Percentiles rank a stretch among this genome's conserved stretches.
Conservation (phyloP, 2,329 filamentous ascomycete genomes). For the Colletotrichum agaves region DNA sequence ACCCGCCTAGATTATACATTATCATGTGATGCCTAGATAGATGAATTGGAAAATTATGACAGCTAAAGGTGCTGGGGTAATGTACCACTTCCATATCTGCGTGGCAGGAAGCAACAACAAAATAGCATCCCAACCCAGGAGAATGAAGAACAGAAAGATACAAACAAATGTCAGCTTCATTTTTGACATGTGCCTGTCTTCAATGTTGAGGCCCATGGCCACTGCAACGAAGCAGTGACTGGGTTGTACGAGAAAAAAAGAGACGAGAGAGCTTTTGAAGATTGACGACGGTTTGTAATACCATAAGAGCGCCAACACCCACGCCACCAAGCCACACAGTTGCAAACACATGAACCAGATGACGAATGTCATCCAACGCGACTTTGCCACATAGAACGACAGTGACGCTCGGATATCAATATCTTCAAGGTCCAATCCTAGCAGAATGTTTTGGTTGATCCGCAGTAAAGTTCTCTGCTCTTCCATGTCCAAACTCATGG, state of each 20-base stretch:
- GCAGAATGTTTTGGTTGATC: not conserved
- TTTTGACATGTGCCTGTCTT: not conserved
- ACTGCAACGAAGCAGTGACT: not conserved
- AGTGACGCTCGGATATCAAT: not conserved
- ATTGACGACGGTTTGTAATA: not conserved
- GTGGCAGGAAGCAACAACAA: not conserved
- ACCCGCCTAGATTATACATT: no score
- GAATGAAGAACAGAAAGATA: not conserved
- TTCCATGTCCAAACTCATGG: not conserved
- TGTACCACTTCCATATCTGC: not conserved
- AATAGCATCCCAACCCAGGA: not conserved
- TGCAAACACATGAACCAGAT: not conserved
- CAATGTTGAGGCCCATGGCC: not conserved
- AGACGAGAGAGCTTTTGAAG: not conserved
- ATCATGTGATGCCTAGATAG: not conserved
- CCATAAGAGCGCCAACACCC: not conserved
- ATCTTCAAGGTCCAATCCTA: not conserved
- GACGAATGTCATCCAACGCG: not conserved
- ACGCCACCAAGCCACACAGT: accelerated
- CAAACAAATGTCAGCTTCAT: not conserved
- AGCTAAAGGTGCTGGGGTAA: accelerated
- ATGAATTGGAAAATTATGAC: accelerated
- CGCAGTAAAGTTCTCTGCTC: not conserved
- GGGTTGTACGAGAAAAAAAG: not conserved
- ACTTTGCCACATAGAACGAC: not conserved